Base-by-base conservation (phyloP, 768 basidiomycete genomes). In the Piloderma croceum region DNA sequence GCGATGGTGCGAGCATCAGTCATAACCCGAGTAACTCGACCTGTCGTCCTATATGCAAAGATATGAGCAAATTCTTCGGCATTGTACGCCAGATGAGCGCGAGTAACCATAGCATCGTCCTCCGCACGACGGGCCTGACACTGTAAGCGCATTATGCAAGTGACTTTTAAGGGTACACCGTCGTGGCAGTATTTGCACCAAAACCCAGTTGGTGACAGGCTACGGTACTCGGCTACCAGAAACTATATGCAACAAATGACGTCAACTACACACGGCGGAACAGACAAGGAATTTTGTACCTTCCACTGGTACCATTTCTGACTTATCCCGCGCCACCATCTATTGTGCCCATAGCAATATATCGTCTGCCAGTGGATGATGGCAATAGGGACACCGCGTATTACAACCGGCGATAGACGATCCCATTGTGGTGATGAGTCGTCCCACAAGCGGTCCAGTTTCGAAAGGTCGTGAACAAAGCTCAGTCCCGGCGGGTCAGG, bases 391-490 rank as follows among this genome's bases (percentile, higher is more conserved):
- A 44, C 37, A 1, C 49, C 52, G 12, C 36, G 34, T 25, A 63
- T 54, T 9, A 19, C 37, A 21, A 63, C 46, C 7, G 41, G 34
- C 0, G 57, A 57, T 12, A 43, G 22, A n/a, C 42, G 35, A 17
- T 25, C 20, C 58, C 58, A 61, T 31, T 51, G 24, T 4, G 31
- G 31, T 3, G 47, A 43, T 9, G 36, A 45, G 43, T 61, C 57
- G 36, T 58, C 56, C 61, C 59, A 63, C 47, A 56, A 60, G 3
- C 5, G 18, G 22, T 55, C 49, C 22, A 63, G 42, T 4, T 32
- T 21, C 4, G 46, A 41, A 10, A 58, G 40, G 37, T 52, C 35
- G 2, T 49, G 43, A 4, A 45, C 44, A 29, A 60, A 62, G 10
- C 47, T 48, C 10, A 51, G 19, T 1, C 51, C 47, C 3, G 59